Evolutionary conservation across 805 yeast species (phyloP).

Genomic region (Wickerhamomyces mucosus): DNA sequence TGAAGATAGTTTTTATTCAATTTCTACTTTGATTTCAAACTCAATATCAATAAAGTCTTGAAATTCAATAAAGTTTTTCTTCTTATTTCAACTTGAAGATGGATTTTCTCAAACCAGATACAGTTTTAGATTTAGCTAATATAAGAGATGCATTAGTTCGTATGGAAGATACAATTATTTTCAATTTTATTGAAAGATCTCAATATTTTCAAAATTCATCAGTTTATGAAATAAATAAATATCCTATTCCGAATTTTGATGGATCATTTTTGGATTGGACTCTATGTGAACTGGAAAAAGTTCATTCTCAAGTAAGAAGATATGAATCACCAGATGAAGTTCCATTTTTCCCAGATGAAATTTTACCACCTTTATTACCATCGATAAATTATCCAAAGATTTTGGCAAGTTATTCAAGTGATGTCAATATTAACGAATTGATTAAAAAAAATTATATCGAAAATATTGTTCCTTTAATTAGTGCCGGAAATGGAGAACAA

Average conservation of each 20-base stretch:
- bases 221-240: constrained; percentile 55
- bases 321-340: constrained; percentile 92
- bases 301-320: constrained; percentile 75
- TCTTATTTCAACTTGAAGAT: too few relatives aligned
- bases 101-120: constrained; percentile 80
- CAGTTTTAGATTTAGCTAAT: constrained; percentile 71
- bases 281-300: constrained; percentile 60
- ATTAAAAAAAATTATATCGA: constrained; percentile 62
- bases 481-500: constrained; percentile 63
- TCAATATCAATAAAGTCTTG: too few relatives aligned
- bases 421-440: constrained; percentile 64
- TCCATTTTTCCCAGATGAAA: constrained; percentile 71
- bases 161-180: constrained; percentile 95
- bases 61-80: too few relatives aligned
- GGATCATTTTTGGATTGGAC: constrained; percentile 89
- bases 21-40: too few relatives aligned
- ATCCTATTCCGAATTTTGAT: constrained; percentile 53
- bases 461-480: constrained; percentile 66
- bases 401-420: constrained; percentile 64
- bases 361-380: constrained; percentile 68
- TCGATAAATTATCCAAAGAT: constrained; percentile 69
- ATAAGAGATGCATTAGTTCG: constrained; percentile 79
- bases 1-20: too few relatives aligned
- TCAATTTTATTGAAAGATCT: constrained; percentile 86
- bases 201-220: constrained; percentile 72